Evolutionary conservation across 108 stramenopile genomes (phyloP).

Genomic region (Pseudonitzschia delicatissima): DNA sequence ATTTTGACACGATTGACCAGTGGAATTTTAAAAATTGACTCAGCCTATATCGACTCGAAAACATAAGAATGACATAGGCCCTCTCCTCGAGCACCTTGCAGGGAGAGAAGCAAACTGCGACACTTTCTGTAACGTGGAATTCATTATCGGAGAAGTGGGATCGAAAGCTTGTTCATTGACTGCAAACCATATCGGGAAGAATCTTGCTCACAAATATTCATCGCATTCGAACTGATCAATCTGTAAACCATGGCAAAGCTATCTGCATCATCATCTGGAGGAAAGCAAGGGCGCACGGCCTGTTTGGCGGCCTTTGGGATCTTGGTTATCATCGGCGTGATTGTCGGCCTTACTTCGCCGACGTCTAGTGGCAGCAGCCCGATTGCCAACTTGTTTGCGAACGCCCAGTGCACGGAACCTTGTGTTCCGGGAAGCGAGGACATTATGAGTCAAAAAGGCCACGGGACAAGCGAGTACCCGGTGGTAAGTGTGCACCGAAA

Average conservation of each 20-base stretch:
- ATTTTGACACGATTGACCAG: no score
- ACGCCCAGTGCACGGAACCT: slow-evolving; percentile 35
- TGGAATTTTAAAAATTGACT: no score
- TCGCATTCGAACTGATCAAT: no score
- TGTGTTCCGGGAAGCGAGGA: slow-evolving; percentile 67
- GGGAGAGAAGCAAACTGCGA: no score
- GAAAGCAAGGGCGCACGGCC: neutral
- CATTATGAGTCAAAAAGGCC: slow-evolving; percentile 59
- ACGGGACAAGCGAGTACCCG: slow-evolving; percentile 67
- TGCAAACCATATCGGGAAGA: no score
- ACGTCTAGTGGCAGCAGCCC: neutral
- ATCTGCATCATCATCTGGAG: neutral
- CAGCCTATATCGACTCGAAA: no score
- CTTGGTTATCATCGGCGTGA: neutral
- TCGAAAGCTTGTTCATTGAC: no score
- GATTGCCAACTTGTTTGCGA: neutral
- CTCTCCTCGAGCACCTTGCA: no score
- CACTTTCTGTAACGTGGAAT: no score
- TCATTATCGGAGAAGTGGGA: no score
- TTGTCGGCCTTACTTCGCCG: neutral
- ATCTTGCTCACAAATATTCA: no score
- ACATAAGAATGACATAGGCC: no score
- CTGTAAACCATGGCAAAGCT: neutral
- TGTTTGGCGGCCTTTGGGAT: neutral
- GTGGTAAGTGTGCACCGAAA: slow-evolving; percentile 37